These are phyloP conservation scores for Penicillium sp. DNA, from an alignment of 2,329 filamentous ascomycete genomes.

Conservation along the genomic window DNA sequence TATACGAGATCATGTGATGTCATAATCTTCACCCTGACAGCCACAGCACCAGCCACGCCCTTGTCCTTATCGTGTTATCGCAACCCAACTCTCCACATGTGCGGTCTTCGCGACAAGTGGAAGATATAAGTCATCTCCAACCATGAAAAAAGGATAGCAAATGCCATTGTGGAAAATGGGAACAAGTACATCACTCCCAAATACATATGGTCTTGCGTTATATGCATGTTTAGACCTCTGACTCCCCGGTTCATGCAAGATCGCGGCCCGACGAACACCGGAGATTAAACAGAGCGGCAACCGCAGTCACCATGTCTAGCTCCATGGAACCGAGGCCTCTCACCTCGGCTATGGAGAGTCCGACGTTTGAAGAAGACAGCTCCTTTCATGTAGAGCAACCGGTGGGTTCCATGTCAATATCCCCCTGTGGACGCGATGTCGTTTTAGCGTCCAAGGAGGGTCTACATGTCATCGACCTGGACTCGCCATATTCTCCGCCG, in stretches of 20 bases:
- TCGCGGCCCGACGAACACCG: conserved; percentile 7
- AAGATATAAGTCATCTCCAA: neutral
- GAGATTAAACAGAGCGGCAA: conserved; percentile 5
- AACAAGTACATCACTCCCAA: neutral
- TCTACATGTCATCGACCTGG: conserved; percentile 85
- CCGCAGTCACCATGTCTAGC: conserved; percentile 29
- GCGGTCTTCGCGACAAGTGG: neutral
- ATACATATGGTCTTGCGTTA: neutral
- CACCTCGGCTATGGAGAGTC: conserved; percentile 70
- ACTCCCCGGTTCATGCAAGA: conserved; percentile 2
- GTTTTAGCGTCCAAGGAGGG: conserved; percentile 88
- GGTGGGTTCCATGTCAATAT: conserved; percentile 89
- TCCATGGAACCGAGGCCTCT: conserved; percentile 38
- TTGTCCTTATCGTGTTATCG: conserved; percentile 13
- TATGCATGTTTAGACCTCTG: conserved; percentile 3
- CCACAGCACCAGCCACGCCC: conserved; percentile 6
- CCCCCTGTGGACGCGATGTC: conserved; percentile 84
- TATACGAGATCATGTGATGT: conserved; percentile 11
- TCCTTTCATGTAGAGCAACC: conserved; percentile 76
- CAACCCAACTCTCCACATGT: conserved; percentile 3
- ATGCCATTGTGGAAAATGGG: conserved; percentile 4
- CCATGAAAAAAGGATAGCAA: neutral
- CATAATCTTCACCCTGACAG: neutral
- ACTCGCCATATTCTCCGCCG: conserved; percentile 82
- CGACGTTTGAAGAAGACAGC: conserved; percentile 81